Evolutionary conservation across 108 stramenopile species (phyloP), one percentile per base, ranked within the genome.

Genomic region (Mediolabrus comicus): DNA sequence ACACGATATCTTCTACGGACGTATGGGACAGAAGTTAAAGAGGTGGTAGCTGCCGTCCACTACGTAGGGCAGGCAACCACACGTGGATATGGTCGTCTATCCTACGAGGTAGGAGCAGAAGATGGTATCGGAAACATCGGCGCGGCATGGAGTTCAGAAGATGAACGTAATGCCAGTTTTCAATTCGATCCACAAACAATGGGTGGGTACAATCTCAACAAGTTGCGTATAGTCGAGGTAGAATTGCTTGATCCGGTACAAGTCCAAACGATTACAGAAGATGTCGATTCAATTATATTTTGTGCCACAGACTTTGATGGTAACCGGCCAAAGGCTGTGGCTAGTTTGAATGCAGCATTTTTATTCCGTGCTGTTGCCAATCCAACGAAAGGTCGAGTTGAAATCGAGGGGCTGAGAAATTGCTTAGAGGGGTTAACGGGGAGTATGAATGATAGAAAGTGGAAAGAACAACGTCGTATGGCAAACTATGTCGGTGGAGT

Each of bases 61-160:
- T 83, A 79, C 39, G 86, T 89, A 11, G 88, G 92, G 2, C 67
- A 78, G 67, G 55, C 84, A n/a, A 87, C 88, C 6, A 62, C 84
- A 3, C 79, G 93, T 3, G 90, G 90, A 0, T 95, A 89, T 65
- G 90, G 87, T 19, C 81, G 93, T 30, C 73, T 95, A 28, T 80
- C 84, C 39, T 95, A 95, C 63, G 93, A 90, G 72, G 88, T 92
- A 7, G 92, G 92, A 9, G 92, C 92, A 46, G 92, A 92, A 77
- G 87, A 88, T 74, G 87, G 88, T 0, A 41, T 75, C 0, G 92
- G 92, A 6, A 66, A 35, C 12, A 86, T 92, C 35, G 89, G 87
- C 27, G 49, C 92, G 2, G 85, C 85, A 1, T 92, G 91, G 92
- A 75, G 72, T 52, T 62, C 62, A 13, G 86, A 85, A 41, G 92